These are phyloP conservation scores for Ophiostoma ulmi DNA, from an alignment of 2,329 filamentous ascomycete genomes.

Conservation along the genomic window DNA sequence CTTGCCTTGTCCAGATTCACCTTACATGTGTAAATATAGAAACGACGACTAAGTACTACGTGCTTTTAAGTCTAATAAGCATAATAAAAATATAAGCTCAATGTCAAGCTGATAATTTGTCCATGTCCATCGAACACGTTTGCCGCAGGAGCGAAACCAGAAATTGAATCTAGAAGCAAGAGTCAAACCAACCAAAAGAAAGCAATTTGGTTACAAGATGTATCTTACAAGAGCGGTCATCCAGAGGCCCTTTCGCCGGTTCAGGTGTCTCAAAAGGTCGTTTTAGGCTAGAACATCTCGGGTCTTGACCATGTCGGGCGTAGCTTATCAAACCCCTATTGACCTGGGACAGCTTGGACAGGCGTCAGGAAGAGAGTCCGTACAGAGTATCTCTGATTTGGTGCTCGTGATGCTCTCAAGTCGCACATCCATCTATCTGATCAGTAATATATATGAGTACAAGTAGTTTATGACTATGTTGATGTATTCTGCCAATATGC, in stretches of 20 bases:
- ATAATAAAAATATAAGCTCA: neutral
- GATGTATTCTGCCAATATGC: neutral
- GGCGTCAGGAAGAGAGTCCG: neutral
- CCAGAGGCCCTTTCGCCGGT: neutral
- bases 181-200: neutral
- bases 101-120: neutral
- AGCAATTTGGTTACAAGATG: neutral
- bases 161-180: neutral
- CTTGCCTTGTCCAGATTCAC: constrained; percentile 5
- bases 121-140: neutral
- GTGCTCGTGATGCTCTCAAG: neutral
- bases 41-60: neutral
- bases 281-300: constrained; percentile 18
- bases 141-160: neutral
- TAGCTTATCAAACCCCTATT: constrained; percentile 20
- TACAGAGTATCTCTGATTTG: neutral
- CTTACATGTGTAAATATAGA: neutral
- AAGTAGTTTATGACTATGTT: neutral
- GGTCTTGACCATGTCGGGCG: constrained; percentile 20
- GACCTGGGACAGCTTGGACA: neutral
- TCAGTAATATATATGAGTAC: neutral
- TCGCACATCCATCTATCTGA: neutral
- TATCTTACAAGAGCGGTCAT: neutral
- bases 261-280: constrained; percentile 2
- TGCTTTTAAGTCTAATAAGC: neutral